phyloP scores from a whole-genome alignment of 495 filamentous ascomycete genomes.

The Neohortaea acidophila region DNA sequence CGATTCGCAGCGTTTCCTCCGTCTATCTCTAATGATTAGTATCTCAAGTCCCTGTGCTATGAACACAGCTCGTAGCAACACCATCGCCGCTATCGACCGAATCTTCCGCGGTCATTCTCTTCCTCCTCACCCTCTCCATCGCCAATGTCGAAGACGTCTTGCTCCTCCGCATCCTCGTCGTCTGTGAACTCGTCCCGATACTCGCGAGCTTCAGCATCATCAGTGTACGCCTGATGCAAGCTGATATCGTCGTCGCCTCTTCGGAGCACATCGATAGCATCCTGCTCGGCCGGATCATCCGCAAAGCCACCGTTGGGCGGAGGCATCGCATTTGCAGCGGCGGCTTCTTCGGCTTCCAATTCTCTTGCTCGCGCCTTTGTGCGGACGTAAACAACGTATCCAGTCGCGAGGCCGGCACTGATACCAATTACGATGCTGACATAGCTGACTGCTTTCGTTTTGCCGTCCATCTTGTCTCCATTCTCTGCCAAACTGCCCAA shows the following conservation, averaged over 20 bases:
- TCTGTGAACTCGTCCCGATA: conserved; percentile 26
- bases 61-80: too few relatives aligned
- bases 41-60: too few relatives aligned
- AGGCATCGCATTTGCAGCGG: conserved; percentile 9
- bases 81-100: too few relatives aligned
- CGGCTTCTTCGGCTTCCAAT: conserved; percentile 63
- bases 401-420: conserved; percentile 57
- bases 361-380: conserved; percentile 73
- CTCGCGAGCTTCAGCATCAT: conserved; percentile 25
- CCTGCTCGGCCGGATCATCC: conserved; percentile 25
- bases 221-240: conserved; percentile 23
- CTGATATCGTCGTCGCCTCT: conserved; percentile 44
- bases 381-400: conserved; percentile 65
- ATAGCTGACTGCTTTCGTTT: conserved; percentile 64
- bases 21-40: too few relatives aligned
- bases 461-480: conserved; percentile 45
- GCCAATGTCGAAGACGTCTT: conserved; percentile 25
- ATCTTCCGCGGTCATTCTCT: too few relatives aligned
- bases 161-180: conserved; percentile 22
- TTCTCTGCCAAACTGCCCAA: conserved; percentile 55
- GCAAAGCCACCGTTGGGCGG: conserved; percentile 21
- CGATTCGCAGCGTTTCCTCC: too few relatives aligned
- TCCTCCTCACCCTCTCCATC: conserved; percentile 18
- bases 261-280: conserved; percentile 19
- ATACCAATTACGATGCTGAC: conserved; percentile 58